Evolutionary conservation across 169 alveolate genomes (phyloP), one percentile per base, ranked within the genome.

Genomic region (Cryptosporidium baileyi): DNA sequence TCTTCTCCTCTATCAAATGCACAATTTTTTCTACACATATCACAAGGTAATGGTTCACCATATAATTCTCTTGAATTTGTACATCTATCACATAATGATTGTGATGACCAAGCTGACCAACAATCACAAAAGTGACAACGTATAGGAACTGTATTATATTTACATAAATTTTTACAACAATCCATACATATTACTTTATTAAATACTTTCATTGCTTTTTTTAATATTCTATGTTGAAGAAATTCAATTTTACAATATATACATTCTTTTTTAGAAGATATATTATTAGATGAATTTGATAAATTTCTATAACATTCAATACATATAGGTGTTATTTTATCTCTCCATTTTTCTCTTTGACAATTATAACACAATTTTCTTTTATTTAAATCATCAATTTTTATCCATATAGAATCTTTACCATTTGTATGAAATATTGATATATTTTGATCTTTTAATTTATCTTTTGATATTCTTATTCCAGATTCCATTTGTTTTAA

Each of bases 21-120:
- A 74, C 85, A 74, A 22, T 34, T 32, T 17, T 38, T 74, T 59
- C 85, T 74, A 36, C 85, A 74, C 85, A 74, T 74, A 74, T 74
- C 85, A n/a, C 85, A 74, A 24, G 85, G 85, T 51, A 74, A 45
- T 22, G 85, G 85, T 47, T 74, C 85, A 7, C 85, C 85, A 41
- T 51, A 74, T 34, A 30, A 41, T 43, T 74, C 85, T 41, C 85
- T 51, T 9, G 65, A 54, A 6, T 67, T 22, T 5, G 65, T 40
- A n/a, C 85, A 74, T 74, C 85, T 74, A 41, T 74, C 85, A 74
- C 85, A 74, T 9, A 74, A 44, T 22, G 43, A 44, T 26, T 57
- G 47, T 40, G 61, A 38, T n/a, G 22, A 40, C 85, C 85, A 74
- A 11, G 67, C 85, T n/a, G 85, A 74, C 85, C 85, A 74, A 22